These are phyloP conservation scores for Pyrrhoderma lamaoense DNA, from an alignment of 1,284 basidiomycete species.

Conservation along the genomic window DNA sequence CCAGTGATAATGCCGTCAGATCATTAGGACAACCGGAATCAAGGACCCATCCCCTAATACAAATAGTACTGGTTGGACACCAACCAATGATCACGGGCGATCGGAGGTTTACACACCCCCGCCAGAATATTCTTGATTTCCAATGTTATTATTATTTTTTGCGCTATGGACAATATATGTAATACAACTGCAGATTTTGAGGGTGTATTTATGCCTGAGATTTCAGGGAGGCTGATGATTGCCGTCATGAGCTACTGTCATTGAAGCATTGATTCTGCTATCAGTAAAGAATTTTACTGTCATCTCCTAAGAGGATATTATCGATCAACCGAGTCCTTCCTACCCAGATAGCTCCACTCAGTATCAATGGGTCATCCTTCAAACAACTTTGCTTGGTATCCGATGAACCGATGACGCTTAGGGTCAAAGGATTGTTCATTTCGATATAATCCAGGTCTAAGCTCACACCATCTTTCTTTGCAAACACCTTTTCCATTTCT, in stretches of 20 bases:
- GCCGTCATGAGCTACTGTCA: too few relatives aligned
- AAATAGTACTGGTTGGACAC: too few relatives aligned
- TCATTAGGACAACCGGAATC: too few relatives aligned
- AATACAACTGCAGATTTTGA: too few relatives aligned
- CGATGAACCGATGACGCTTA: slow-evolving; percentile 48
- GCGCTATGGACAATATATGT: background rate
- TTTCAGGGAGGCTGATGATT: too few relatives aligned
- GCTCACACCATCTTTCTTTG: slow-evolving; percentile 38
- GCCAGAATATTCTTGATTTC: too few relatives aligned
- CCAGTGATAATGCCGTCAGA: too few relatives aligned
- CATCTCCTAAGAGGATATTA: slow-evolving; percentile 74
- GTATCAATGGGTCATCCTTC: slow-evolving; percentile 27
- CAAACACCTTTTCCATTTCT: slow-evolving; percentile 25
- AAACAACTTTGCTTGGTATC: slow-evolving; percentile 17
- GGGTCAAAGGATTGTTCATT: slow-evolving; percentile 77
- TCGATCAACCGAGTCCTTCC: slow-evolving; percentile 90
- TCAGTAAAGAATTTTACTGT: slow-evolving; percentile 21
- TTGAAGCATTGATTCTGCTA: background rate
- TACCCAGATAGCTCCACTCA: slow-evolving; percentile 88
- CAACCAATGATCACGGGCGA: too few relatives aligned
- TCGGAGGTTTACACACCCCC: too few relatives aligned
- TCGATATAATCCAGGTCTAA: slow-evolving; percentile 81
- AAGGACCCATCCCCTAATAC: too few relatives aligned
- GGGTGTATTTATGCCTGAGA: too few relatives aligned
- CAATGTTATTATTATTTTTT: background rate